Base-by-base conservation (phyloP, 2,329 filamentous ascomycete species). In the Rasamsonia emersonii region DNA sequence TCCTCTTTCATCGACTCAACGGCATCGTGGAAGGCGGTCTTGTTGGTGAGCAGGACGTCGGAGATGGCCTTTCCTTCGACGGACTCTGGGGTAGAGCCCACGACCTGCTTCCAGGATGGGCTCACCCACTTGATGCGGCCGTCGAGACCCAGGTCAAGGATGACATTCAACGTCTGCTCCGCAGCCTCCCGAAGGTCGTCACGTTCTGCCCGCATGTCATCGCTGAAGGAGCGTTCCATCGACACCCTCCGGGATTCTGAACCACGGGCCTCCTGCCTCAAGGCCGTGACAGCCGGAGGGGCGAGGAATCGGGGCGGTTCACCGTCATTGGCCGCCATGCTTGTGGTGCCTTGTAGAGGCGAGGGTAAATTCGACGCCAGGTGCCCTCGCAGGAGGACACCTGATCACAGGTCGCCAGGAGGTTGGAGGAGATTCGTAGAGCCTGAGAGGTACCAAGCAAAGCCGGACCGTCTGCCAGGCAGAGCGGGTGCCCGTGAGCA, bases 91-190 rank as follows among this genome's bases (percentile, higher is more conserved):
- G 74, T 65, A 3, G 83, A 89, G 37, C 91, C 91, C 39, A 96
- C 81, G 30, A 98, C 82, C 49, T 96, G 86, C 39, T 77, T 75
- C 91, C 91, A 98, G 10, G 89, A 95, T 9, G 88, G 85, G 56
- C 89, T 96, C 48, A 93, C 88, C 85, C 91, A 98, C 61, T 86
- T 82, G 50, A 98, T 82, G 39, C 77, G 82, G 43, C 86, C 86
- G 53, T 95, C 83, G 35, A 96, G 73, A 51, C 86, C 86, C 43
- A 98, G 71, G 63, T 98, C 89, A 54, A 98, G 73, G 56, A 98
- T 94, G 42, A 93, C 84, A 60, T 96, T 98, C 55, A 94, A 71
- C 14, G 88, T 95, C 65, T 95, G 86, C 62, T 96, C 89, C 30
- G 89, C 91, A 24, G 89, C 91, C 65, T 94, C 85, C 53, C 88